Evolutionary conservation across 164 flowering plant species (phyloP).

Genomic region (Saururus chinensis): DNA sequence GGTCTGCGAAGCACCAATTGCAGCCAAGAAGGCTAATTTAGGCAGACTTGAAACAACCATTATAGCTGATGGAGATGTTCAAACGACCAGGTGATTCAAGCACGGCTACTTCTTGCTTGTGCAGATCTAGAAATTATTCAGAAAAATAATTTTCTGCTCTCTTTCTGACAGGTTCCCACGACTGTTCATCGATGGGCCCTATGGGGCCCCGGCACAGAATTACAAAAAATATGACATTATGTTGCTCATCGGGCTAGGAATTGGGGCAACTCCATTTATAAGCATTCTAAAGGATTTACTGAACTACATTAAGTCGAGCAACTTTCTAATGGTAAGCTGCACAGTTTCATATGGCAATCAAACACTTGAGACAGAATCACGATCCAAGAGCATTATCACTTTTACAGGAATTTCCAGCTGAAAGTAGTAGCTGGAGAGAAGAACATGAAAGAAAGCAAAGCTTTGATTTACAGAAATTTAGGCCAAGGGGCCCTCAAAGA

Average conservation of each 20-base stretch:
- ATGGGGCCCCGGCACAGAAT: slow-evolving; percentile 89
- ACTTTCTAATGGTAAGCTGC: slow-evolving; percentile 19
- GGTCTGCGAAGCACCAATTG: slow-evolving; percentile 46
- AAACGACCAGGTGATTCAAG: slow-evolving; percentile 23
- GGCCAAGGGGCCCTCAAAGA: slow-evolving; percentile 44
- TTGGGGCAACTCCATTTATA: slow-evolving; percentile 94
- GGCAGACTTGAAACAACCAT: slow-evolving; percentile 58
- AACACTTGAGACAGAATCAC: background rate
- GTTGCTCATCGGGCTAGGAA: slow-evolving; percentile 84
- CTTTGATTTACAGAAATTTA: background rate
- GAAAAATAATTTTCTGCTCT: background rate
- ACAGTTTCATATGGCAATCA: background rate
- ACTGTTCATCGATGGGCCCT: slow-evolving; percentile 75
- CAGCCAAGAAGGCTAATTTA: slow-evolving; percentile 31
- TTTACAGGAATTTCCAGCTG: slow-evolving; percentile 21
- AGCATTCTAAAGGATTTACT: slow-evolving; percentile 89
- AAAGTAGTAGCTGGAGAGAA: background rate
- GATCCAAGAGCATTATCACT: background rate
- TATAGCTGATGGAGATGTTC: slow-evolving; percentile 13
- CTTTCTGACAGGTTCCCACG: slow-evolving; percentile 46
- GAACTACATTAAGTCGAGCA: slow-evolving; percentile 30
- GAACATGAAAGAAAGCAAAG: background rate
- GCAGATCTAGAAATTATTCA: background rate
- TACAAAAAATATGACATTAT: slow-evolving; percentile 77
- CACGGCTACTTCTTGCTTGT: background rate